phyloP scores from a whole-genome alignment of 2,329 filamentous ascomycete genomes.

The Corniculantispora saksenae region DNA sequence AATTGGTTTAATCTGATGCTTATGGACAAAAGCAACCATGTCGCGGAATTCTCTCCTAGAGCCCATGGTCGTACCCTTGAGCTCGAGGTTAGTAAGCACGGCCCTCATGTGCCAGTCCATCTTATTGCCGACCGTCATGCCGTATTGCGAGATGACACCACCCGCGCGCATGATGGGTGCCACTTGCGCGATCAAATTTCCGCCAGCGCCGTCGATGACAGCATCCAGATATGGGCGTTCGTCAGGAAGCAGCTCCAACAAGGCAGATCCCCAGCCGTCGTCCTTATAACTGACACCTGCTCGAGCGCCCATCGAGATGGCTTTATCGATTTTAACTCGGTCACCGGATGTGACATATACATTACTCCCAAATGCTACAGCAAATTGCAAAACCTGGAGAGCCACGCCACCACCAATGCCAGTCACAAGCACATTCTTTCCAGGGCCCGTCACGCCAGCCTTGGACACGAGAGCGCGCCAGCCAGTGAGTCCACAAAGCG shows the following conservation, averaged over 20 bases:
- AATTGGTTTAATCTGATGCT: slow-evolving; percentile 73
- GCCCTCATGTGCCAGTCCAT: slow-evolving; percentile 87
- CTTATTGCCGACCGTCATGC: slow-evolving; percentile 84
- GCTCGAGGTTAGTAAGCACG: slow-evolving; percentile 83
- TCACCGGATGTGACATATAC: slow-evolving; percentile 80
- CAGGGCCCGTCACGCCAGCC: slow-evolving; percentile 61
- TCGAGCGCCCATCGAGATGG: slow-evolving; percentile 69
- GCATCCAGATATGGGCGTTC: slow-evolving; percentile 74
- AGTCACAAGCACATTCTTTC: slow-evolving; percentile 79
- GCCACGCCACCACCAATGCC: slow-evolving; percentile 94
- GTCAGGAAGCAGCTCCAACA: slow-evolving; percentile 62
- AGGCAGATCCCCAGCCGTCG: slow-evolving; percentile 76
- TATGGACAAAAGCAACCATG: slow-evolving; percentile 80
- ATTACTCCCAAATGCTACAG: slow-evolving; percentile 69
- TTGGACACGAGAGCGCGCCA: slow-evolving; percentile 87
- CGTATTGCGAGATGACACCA: slow-evolving; percentile 82
- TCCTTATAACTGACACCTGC: slow-evolving; percentile 82
- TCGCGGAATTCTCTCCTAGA: slow-evolving; percentile 86
- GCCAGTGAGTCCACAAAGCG: slow-evolving; percentile 81
- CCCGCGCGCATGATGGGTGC: slow-evolving; percentile 73
- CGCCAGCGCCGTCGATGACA: slow-evolving; percentile 88
- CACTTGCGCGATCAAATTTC: slow-evolving; percentile 72
- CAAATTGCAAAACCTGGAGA: slow-evolving; percentile 78
- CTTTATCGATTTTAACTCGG: slow-evolving; percentile 72
- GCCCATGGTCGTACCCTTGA: slow-evolving; percentile 87